Evolutionary conservation across 202 grass and related monocot genomes (phyloP).

Genomic region (Elaeis oleifera): DNA sequence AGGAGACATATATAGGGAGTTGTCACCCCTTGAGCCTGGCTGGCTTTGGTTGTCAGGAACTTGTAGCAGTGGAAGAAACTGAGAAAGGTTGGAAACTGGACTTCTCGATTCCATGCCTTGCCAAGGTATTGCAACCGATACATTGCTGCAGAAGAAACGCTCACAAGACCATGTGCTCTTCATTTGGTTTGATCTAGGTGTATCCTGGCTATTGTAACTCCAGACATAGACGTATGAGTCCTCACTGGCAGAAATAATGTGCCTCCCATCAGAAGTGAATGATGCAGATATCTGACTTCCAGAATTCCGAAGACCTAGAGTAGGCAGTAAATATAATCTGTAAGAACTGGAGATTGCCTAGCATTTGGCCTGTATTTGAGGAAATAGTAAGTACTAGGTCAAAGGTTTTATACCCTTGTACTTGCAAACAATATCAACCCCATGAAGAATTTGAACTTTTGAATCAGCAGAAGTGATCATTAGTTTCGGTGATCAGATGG

Average conservation of each 20-base stretch:
- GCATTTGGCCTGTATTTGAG: not conserved
- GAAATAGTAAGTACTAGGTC: no score
- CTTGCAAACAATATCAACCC: slow-evolving; percentile 58
- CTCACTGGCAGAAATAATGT: slow-evolving; percentile 69
- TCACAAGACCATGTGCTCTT: slow-evolving; percentile 72
- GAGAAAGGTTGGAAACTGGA: slow-evolving; percentile 18
- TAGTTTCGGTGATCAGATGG: slow-evolving; percentile 55
- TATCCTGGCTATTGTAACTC: slow-evolving; percentile 51
- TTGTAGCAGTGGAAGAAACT: slow-evolving; percentile 27
- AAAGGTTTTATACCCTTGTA: slow-evolving; percentile 54
- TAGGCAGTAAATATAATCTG: slow-evolving; percentile 1
- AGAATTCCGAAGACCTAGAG: slow-evolving; percentile 53
- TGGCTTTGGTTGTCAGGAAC: slow-evolving; percentile 15
- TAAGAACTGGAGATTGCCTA: slow-evolving; percentile 17
- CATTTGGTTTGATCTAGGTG: slow-evolving; percentile 35
- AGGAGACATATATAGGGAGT: slow-evolving; percentile 32
- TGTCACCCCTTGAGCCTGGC: slow-evolving; percentile 22
- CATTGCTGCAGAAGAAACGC: slow-evolving; percentile 63
- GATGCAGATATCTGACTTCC: slow-evolving; percentile 56
- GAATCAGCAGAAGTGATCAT: slow-evolving; percentile 94
- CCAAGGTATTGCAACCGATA: slow-evolving; percentile 83
- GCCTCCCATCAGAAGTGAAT: slow-evolving; percentile 69
- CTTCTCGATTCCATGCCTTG: slow-evolving; percentile 36
- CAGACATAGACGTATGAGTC: slow-evolving; percentile 77
- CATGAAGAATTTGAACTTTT: slow-evolving; percentile 73